Base-by-base conservation (phyloP, 306 rosid genomes). In the Begonia peltatifolia region DNA sequence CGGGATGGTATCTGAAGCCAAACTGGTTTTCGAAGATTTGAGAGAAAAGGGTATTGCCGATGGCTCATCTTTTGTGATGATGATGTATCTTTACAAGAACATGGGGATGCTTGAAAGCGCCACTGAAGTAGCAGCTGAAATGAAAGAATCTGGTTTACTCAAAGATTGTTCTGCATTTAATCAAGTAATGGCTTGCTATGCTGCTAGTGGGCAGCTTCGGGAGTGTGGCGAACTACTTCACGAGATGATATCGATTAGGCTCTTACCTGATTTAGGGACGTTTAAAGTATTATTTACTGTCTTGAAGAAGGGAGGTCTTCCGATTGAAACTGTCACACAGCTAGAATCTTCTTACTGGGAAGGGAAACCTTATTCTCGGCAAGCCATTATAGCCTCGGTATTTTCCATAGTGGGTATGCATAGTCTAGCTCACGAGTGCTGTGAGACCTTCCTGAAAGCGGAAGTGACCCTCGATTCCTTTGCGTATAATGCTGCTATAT, bases 1-100 rank as follows among this genome's bases (percentile, higher is more conserved):
- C 13, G 94, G 94, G 49, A 73, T 83, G 82, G 88, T 90, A 41
- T 67, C 84, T 5, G 84, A 90, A 74, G 99, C 88, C 61, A 75
- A 71, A 67, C 59, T 56, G 42, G 53, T 81, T 66, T 90, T 90
- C 14, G 82, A 71, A 60, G 67, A 73, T 54, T 63, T 83, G 74
- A 81, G 76, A 67, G 64, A 71, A 17, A 76, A 59, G 65, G 83
- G 82, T 35, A 43, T 66, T 55, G 80, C 82, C 11, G 77, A 90
- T 66, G 78, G 73, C 23, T 52, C 77, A 18, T 77, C 95, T 58
- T 86, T 80, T 61, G 80, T 67, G 49, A 86, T 70, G 20, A 86
- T 86, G 76, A 85, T 90, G 71, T 65, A 71, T 72, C 76, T 90
- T 56, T 90, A 86, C 67, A 86, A 73, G 77, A 79, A 64, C 46